These are phyloP conservation scores for Zea mays DNA, from an alignment of 176 grass and related monocot genomes.

Conservation along the genomic window Zm-B73-REFERENCE-NAM-5.0 NC_050097.1:66219001-66219500, in stretches of 20 bases:
- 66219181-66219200: too few relatives aligned
- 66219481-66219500: conserved; percentile 32
- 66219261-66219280: conserved; percentile 96
- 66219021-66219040: conserved; percentile 71
- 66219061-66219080: conserved; percentile 92
- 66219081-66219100: conserved; percentile 93
- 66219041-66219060: conserved; percentile 83
- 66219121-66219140: conserved; percentile 65
- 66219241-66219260: conserved; percentile 68
- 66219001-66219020: conserved; percentile 67
- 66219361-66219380: conserved; percentile 49
- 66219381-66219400: too few relatives aligned
- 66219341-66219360: conserved; percentile 78
- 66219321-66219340: conserved; percentile 76
- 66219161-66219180: too few relatives aligned
- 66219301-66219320: conserved; percentile 77
- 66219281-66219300: conserved; percentile 81
- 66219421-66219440: too few relatives aligned
- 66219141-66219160: conserved; percentile 25
- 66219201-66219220: too few relatives aligned
- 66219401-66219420: too few relatives aligned
- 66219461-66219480: too few relatives aligned
- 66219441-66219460: too few relatives aligned
- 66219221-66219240: background rate
- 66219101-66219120: conserved; percentile 68